Conservation (phyloP, 2,329 filamentous ascomycete genomes). For the Arachnomyces sp. region DNA sequence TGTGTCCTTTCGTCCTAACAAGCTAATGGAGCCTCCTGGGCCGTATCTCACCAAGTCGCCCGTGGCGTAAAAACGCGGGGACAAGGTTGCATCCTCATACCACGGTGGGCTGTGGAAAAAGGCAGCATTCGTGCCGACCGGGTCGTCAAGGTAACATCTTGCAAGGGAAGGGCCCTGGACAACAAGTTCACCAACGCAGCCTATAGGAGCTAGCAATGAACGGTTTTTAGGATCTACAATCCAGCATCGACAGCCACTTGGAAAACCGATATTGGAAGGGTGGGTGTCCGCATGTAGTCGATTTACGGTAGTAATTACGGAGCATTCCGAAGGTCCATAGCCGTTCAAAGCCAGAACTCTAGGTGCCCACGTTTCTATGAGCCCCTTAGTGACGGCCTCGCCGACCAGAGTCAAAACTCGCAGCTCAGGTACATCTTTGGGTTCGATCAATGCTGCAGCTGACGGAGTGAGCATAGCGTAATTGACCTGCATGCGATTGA, state of each 20-base stretch:
- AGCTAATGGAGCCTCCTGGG: constrained; percentile 13
- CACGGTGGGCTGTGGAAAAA: constrained; percentile 20
- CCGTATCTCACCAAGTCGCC: constrained; percentile 22
- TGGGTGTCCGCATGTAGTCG: constrained; percentile 22
- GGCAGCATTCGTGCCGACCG: constrained; percentile 14
- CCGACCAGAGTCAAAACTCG: constrained; percentile 23
- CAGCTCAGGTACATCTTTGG: constrained; percentile 31
- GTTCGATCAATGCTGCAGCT: constrained; percentile 38
- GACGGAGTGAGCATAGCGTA: constrained; percentile 51
- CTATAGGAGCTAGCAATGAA: constrained; percentile 27
- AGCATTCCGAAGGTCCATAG: constrained; percentile 35
- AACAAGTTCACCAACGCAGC: constrained; percentile 35
- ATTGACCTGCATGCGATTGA: constrained; percentile 41
- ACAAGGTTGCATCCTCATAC: constrained; percentile 2
- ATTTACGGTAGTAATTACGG: constrained; percentile 23
- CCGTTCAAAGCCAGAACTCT: constrained; percentile 29
- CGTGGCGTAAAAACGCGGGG: constrained; percentile 18
- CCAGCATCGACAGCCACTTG: constrained; percentile 27
- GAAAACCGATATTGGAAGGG: constrained; percentile 25
- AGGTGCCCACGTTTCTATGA: constrained; percentile 16
- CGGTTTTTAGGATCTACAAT: constrained; percentile 29
- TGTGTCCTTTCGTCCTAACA: constrained; percentile 20
- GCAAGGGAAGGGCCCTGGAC: constrained; percentile 29
- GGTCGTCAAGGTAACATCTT: constrained; percentile 21
- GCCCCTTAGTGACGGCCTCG: constrained; percentile 17